Conservation (phyloP, 192 early-diverging fungal genomes). For the Piromyces finnis region DNA sequence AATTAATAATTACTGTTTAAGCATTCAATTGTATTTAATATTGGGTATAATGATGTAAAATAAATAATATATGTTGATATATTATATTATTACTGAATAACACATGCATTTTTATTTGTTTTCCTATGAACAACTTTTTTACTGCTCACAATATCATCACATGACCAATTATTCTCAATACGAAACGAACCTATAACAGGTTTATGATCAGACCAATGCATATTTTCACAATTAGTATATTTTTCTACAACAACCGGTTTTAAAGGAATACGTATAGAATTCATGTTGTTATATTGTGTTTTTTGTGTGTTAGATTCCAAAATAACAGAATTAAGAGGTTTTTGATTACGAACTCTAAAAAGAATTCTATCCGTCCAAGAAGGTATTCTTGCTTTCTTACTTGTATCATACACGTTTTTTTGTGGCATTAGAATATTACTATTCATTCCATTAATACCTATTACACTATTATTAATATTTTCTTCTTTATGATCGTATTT, state of each 20-base stretch:
- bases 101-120: not conserved
- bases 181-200: not conserved
- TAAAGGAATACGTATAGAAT: not conserved
- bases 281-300: not conserved
- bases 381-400: not conserved
- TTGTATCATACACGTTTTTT: not conserved
- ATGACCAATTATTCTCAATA: not conserved
- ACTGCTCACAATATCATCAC: not conserved
- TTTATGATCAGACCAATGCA: not conserved
- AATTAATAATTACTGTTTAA: too few relatives aligned
- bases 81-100: too few relatives aligned
- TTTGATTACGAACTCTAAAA: not conserved
- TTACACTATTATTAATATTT: too few relatives aligned
- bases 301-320: too few relatives aligned
- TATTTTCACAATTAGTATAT: not conserved
- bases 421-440: too few relatives aligned
- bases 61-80: too few relatives aligned
- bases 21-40: too few relatives aligned
- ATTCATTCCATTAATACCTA: too few relatives aligned
- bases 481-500: too few relatives aligned
- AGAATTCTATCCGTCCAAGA: not conserved
- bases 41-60: too few relatives aligned
- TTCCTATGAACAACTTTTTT: not conserved
- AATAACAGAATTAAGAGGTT: not conserved
- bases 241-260: not conserved